Evolutionary conservation across 176 grass and related monocot genomes (phyloP).

Genomic region (Musa acuminata): DNA sequence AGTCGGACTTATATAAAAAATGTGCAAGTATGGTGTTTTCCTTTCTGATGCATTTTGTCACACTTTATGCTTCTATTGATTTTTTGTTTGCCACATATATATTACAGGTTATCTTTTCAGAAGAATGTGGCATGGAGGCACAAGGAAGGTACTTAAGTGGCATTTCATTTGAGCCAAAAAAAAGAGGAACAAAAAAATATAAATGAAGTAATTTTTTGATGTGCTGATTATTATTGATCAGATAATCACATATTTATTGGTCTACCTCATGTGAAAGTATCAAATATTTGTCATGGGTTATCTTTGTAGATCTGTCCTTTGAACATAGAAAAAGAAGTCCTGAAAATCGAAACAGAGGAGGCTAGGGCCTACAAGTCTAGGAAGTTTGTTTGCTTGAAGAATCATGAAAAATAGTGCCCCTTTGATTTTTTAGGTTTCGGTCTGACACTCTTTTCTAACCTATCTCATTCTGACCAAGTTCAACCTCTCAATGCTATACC

Average conservation of each 20-base stretch:
- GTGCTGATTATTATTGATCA: not conserved
- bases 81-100: slow-evolving; percentile 16
- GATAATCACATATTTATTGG: not conserved
- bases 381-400: no score
- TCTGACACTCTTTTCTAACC: no score
- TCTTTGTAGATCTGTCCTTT: not conserved
- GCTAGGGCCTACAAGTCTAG: no score
- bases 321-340: no score
- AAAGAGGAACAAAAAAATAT: not conserved
- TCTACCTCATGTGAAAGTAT: not conserved
- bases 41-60: not conserved
- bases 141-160: slow-evolving; percentile 47
- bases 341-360: no score
- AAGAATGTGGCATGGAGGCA: slow-evolving; percentile 80
- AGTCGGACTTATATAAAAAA: slow-evolving; percentile 70
- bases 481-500: no score
- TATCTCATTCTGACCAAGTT: no score
- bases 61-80: slow-evolving; percentile 13
- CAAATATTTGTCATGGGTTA: not conserved
- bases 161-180: not conserved
- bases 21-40: slow-evolving; percentile 58
- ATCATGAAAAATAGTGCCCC: no score
- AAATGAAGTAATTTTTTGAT: not conserved
- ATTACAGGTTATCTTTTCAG: slow-evolving; percentile 74
- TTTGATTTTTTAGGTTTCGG: no score